phyloP scores from a whole-genome alignment of 176 grass and related monocot genomes.

The Ensete ventricosum region DNA sequence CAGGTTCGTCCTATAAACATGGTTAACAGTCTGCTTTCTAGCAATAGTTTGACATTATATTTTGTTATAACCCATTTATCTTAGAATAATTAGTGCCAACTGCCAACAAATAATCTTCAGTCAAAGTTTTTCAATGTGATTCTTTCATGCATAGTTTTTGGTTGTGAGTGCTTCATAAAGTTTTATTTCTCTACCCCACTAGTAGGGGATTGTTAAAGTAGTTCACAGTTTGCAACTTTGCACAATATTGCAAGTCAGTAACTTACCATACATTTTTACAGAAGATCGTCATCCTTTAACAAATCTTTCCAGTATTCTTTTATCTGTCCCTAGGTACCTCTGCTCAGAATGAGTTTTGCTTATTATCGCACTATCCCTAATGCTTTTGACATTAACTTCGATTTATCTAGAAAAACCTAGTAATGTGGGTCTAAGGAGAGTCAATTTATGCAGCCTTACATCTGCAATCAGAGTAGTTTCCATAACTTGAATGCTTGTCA shows the following conservation, averaged over 20 bases:
- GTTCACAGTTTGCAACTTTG: neutral
- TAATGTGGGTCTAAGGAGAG: neutral
- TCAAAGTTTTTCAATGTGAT: neutral
- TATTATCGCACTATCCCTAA: too few relatives aligned
- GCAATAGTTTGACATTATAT: neutral
- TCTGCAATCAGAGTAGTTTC: neutral
- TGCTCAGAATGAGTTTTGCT: too few relatives aligned
- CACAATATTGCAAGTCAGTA: neutral
- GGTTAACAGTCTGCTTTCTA: neutral
- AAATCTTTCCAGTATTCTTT: too few relatives aligned
- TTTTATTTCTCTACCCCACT: neutral
- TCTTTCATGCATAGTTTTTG: neutral
- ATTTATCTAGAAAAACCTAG: neutral
- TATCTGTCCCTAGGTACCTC: too few relatives aligned
- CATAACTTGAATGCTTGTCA: neutral
- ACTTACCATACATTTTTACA: neutral
- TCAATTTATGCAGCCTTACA: neutral
- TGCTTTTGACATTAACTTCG: neutral
- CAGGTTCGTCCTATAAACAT: slow-evolving; percentile 32
- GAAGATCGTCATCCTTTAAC: too few relatives aligned
- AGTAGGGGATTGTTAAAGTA: neutral
- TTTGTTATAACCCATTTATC: neutral
- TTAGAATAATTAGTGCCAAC: neutral
- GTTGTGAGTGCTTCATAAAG: neutral
- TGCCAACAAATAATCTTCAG: neutral